Evolutionary conservation across 2,329 filamentous ascomycete species (phyloP), one percentile per base, ranked within the genome.

Genomic region (Lecanicillium sp.): DNA sequence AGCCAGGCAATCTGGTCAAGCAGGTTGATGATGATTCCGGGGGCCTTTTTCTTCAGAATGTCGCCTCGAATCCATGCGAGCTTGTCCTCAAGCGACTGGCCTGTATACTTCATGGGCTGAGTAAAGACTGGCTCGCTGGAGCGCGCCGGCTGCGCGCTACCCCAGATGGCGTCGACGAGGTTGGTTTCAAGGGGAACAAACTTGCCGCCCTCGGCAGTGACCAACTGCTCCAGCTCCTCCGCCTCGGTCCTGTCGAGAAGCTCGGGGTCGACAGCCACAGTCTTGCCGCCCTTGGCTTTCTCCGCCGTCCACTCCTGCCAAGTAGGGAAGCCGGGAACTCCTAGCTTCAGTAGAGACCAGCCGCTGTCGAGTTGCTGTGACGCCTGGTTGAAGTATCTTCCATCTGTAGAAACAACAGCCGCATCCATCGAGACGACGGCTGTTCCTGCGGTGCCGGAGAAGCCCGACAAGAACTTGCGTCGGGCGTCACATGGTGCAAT

Each of bases 251-350:
- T 84, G 29, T 89, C 85, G 48, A 98, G 79, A 15, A 96, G 75
- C 12, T 85, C 84, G 1, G 92, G 85, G 55, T 98, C 92, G 32
- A 97, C 87, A 33, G 84, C 90, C n/a, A 97, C 90, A 14, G 77
- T 74, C 65, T 94, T 95, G 41, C 87, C 88, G 30, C 80, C 85
- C 34, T 84, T 77, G 13, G 84, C 80, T 59, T 94, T 84, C 55
- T 92, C 85, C 27, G 85, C 81, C n/a, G 81, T 79, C 92, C 92
- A 98, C 61, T 97, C 90, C 58, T 96, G 87, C 86, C 92, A 97
- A 1, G 90, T 97, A 2, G 87, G 90, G 9, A 96, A 88, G 61
- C 94, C 87, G 57, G 92, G 86, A 35, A 95, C 71, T 5, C 92
- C 92, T 55, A 94, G 87, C 68, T 96, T 98, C 45, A 98, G 69